Percentiles rank a stretch among this genome's conserved stretches.
Evolutionary conservation across 371 early-diverging fungal genomes (phyloP).

Genomic region (Mortierella sp.): DNA sequence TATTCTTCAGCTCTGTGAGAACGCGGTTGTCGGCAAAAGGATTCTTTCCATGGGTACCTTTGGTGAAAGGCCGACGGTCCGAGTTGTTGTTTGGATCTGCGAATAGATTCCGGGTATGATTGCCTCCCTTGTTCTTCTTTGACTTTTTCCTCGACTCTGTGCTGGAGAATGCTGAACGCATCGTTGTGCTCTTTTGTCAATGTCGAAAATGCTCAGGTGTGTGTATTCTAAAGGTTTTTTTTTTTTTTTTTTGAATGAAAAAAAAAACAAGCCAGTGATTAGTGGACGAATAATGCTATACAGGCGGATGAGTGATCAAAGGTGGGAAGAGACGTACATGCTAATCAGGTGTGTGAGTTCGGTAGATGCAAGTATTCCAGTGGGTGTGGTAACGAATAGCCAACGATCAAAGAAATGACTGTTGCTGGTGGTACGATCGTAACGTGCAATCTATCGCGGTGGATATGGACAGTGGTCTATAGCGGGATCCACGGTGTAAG

Average conservation of each 20-base stretch:
- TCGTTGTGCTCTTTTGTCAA: background rate
- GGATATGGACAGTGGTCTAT: too few species aligned
- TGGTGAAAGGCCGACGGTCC: background rate
- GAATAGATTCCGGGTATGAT: slow-evolving; percentile 22
- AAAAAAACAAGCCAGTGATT: too few species aligned
- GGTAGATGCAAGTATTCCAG: too few species aligned
- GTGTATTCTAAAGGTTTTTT: slow-evolving; percentile 1
- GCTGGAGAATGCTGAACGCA: background rate
- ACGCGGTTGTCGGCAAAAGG: slow-evolving; percentile 14
- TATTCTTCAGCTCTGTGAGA: background rate
- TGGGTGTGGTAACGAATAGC: too few species aligned
- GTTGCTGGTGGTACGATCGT: too few species aligned
- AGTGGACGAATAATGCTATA: too few species aligned
- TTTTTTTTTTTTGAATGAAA: background rate
- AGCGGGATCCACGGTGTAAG: too few species aligned
- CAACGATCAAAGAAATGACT: too few species aligned
- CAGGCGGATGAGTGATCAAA: too few species aligned
- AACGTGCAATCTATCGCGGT: too few species aligned
- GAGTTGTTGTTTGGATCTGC: background rate
- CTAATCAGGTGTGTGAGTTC: too few species aligned
- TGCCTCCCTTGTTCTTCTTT: slow-evolving; percentile 20
- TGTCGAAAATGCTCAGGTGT: background rate
- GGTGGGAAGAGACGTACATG: too few species aligned
- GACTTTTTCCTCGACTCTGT: background rate
- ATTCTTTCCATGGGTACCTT: background rate